phyloP scores from a whole-genome alignment of 192 early-diverging fungal species.

The Gaertneriomyces semiglobifer region DNA sequence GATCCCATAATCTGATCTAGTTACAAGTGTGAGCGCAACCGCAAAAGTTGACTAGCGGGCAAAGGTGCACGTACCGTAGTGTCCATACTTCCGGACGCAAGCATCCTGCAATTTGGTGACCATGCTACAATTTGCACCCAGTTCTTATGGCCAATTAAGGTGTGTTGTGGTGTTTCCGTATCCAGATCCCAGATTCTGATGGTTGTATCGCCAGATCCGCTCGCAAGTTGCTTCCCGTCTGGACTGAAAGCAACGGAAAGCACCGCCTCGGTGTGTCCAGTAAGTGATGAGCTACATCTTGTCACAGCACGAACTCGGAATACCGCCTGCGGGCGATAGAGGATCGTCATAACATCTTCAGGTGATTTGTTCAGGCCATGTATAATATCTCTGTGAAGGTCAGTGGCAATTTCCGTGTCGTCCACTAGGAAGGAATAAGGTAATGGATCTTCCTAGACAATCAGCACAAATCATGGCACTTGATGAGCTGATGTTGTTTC shows the following conservation, averaged over 20 bases:
- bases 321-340: slow-evolving; percentile 92
- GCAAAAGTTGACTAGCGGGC: not conserved
- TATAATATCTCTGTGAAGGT: slow-evolving; percentile 76
- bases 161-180: slow-evolving; percentile 89
- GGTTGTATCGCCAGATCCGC: slow-evolving; percentile 91
- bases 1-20: slow-evolving; percentile 79
- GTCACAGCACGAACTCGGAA: slow-evolving; percentile 92
- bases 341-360: slow-evolving; percentile 86
- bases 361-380: slow-evolving; percentile 71
- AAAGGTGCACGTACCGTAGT: slow-evolving; percentile 54
- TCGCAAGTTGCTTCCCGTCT: slow-evolving; percentile 85
- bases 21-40: not conserved
- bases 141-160: slow-evolving; percentile 78
- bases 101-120: slow-evolving; percentile 79
- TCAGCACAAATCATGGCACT: not conserved
- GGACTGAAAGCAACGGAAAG: slow-evolving; percentile 86
- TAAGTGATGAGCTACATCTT: slow-evolving; percentile 83
- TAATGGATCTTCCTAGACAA: slow-evolving; percentile 72
- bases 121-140: slow-evolving; percentile 94
- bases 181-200: slow-evolving; percentile 96
- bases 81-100: slow-evolving; percentile 96
- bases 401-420: slow-evolving; percentile 73
- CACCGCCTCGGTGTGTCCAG: slow-evolving; percentile 92
- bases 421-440: slow-evolving; percentile 94
- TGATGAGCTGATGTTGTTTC: not conserved